Conservation (phyloP, 129 eudicot genomes). For the Logfia minima region DNA sequence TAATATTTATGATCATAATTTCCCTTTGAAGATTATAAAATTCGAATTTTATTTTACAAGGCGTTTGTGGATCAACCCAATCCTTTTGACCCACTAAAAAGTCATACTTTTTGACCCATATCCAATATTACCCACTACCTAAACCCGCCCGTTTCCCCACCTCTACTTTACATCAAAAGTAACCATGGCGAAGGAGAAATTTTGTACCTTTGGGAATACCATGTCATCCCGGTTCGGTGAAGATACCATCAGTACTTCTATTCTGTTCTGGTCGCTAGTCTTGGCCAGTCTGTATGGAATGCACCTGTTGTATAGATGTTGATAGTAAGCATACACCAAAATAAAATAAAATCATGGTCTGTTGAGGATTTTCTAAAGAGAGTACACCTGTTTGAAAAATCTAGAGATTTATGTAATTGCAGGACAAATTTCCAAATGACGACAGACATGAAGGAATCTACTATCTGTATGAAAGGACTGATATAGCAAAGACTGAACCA, state of each 20-base stretch:
- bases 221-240: constrained; percentile 65
- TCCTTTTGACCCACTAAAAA: not conserved
- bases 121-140: not conserved
- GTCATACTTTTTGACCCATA: not conserved
- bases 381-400: not conserved
- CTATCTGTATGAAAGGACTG: not conserved
- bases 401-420: not conserved
- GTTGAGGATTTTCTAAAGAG: no score
- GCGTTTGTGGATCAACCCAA: not conserved
- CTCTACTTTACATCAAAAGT: constrained; percentile 11
- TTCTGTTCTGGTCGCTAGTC: constrained; percentile 28
- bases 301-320: constrained; percentile 46
- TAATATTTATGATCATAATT: not conserved
- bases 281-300: constrained; percentile 54
- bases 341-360: not conserved
- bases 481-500: not conserved
- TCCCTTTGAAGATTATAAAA: not conserved
- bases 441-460: not conserved
- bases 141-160: not conserved
- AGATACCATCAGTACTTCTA: constrained; percentile 67
- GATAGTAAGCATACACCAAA: constrained; percentile 19
- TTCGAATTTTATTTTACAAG: not conserved
- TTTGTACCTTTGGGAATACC: constrained; percentile 64
- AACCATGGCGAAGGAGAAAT: constrained; percentile 4
- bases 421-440: not conserved